Evolutionary conservation across 2,329 filamentous ascomycete genomes (phyloP), one percentile per base, ranked within the genome.

Genomic region (Penicillium sp.): DNA sequence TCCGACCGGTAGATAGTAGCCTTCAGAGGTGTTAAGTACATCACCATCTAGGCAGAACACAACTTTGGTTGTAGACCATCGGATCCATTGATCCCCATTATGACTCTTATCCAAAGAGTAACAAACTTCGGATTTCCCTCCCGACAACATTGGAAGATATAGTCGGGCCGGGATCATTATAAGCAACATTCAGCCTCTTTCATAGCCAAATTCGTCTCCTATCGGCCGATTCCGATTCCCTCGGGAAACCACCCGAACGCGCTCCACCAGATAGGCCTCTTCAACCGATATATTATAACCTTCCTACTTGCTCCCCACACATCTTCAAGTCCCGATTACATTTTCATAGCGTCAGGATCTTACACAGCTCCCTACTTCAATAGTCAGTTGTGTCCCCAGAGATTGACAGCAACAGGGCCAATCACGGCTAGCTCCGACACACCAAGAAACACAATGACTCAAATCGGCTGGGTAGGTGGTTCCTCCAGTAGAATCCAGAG

Each of bases 401-500:
- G 26, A 27, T 42, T 26, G 14, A 42, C 33, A 29, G 21, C 49
- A 22, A 27, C 22, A 51, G 22, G 19, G 31, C 21, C 49, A 42
- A 29, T 31, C 45, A 31, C 24, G 31, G 37, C 6, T 16, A n/a
- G 8, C 14, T 29, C 22, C 26, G 31, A 37, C 7, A 50, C 21
- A 13, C 4, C 16, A 27, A 21, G 24, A 26, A 27, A 24, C 52
- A 54, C 14, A 16, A 72, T 73, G 71, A 55, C 63, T 52, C 71
- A 71, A 60, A 72, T 74, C 54, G 73, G 73, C 59, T 75, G 73
- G 73, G 73, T 72, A 61, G 57, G 65, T 57, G 16, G 9, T n/a
- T 7, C 42, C 13, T 26, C 19, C 37, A 21, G n/a, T 26, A 13
- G 43, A 51, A 27, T 11, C 1, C 26, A 4, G 9, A 33, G 8